Percentiles rank a stretch among this genome's conserved stretches.
Evolutionary conservation across 352 stramenopile species (phyloP).

Genomic region (Aphanomyces stellatus): DNA sequence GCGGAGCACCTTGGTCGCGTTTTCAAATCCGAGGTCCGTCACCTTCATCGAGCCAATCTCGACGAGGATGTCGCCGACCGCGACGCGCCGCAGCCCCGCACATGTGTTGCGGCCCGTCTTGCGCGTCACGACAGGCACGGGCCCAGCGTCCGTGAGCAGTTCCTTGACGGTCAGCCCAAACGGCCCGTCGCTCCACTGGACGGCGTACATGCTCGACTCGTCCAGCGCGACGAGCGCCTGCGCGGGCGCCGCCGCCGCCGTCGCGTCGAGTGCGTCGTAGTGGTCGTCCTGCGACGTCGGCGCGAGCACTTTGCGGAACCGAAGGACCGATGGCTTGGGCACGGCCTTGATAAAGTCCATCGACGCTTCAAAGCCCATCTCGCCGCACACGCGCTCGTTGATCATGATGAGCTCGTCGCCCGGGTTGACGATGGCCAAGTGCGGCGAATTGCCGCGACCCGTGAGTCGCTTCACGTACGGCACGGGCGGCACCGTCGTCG

Average conservation of each 20-base stretch:
- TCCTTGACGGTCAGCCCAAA: conserved; percentile 79
- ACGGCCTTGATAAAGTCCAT: conserved; percentile 84
- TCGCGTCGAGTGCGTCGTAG: not conserved
- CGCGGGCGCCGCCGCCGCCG: not conserved
- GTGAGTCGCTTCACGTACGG: conserved; percentile 77
- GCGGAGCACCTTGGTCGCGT: conserved; percentile 55
- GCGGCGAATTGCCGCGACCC: conserved; percentile 62
- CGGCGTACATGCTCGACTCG: conserved; percentile 58
- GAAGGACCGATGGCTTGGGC: conserved; percentile 65
- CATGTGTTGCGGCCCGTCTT: conserved; percentile 69
- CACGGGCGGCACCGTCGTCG: conserved; percentile 28
- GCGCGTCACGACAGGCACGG: conserved; percentile 73
- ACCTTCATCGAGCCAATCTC: conserved; percentile 69
- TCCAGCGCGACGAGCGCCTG: conserved; percentile 52
- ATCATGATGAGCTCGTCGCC: conserved; percentile 79
- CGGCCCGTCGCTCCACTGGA: conserved; percentile 71
- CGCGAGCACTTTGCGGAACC: conserved; percentile 38
- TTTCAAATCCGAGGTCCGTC: conserved; percentile 60
- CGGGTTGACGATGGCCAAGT: conserved; percentile 56
- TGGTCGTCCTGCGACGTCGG: not conserved
- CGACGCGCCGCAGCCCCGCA: conserved; percentile 57
- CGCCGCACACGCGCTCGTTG: conserved; percentile 42
- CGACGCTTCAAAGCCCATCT: conserved; percentile 60
- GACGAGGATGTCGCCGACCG: conserved; percentile 66
- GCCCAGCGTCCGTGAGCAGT: conserved; percentile 48